Conservation (phyloP, 2,329 filamentous ascomycete species). For the Boeremia exigua region DNA sequence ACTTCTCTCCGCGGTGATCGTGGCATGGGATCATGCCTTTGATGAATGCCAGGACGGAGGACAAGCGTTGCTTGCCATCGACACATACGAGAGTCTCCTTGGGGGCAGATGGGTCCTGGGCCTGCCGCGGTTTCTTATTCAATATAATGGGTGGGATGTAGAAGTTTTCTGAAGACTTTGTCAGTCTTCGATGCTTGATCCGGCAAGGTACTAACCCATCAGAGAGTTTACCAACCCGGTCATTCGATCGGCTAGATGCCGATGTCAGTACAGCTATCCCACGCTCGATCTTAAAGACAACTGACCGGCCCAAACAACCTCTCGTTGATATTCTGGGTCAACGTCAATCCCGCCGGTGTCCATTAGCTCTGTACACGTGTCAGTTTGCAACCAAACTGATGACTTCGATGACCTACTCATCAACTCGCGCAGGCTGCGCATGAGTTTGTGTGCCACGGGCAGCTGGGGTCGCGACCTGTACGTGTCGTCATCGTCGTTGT, state of each 20-base stretch:
- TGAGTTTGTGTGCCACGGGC: conserved; percentile 21
- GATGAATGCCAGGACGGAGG: conserved; percentile 54
- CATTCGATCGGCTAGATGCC: conserved; percentile 38
- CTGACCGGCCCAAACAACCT: conserved; percentile 53
- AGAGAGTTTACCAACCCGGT: conserved; percentile 43
- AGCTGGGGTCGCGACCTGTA: conserved; percentile 37
- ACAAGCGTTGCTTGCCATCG: conserved; percentile 58
- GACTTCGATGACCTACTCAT: conserved; percentile 30
- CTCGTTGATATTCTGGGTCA: conserved; percentile 56
- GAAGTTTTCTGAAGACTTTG: conserved; percentile 39
- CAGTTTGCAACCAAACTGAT: neutral
- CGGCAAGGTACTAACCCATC: conserved; percentile 31
- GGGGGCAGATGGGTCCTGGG: conserved; percentile 18
- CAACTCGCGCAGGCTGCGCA: conserved; percentile 30
- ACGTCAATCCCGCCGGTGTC: conserved; percentile 44
- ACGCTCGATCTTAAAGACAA: neutral
- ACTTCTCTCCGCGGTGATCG: conserved; percentile 51
- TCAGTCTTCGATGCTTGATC: neutral
- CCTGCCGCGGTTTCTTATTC: conserved; percentile 41
- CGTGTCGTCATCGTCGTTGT: conserved; percentile 10
- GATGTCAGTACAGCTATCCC: neutral
- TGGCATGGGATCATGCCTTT: conserved; percentile 53
- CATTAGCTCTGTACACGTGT: conserved; percentile 23
- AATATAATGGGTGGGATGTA: conserved; percentile 58
- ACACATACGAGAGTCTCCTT: conserved; percentile 48